A percentile compares a stretch with the other conserved stretches of the same genome.
These are phyloP conservation scores for Hibiscus trionum DNA, from an alignment of 345 rosid genomes.

Conservation along the genomic window DNA sequence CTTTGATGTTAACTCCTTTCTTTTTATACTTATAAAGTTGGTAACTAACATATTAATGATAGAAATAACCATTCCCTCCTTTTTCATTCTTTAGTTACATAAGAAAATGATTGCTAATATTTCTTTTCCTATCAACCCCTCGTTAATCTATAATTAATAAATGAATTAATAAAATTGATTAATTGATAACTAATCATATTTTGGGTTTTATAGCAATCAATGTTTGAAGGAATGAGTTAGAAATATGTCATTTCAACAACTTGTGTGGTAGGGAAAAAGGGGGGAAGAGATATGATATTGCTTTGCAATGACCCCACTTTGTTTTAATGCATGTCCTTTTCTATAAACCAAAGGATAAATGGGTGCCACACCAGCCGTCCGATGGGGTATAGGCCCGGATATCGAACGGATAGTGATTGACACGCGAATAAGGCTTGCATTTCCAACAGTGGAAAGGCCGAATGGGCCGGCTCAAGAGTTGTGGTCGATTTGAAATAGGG, in stretches of 20 bases:
- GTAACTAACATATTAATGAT: no score
- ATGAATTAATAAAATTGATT: no score
- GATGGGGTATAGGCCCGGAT: not conserved
- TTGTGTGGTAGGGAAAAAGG: constrained; percentile 1
- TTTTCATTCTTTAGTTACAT: no score
- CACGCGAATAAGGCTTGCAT: not conserved
- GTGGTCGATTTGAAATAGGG: not conserved
- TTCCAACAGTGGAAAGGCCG: not conserved
- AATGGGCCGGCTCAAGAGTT: not conserved
- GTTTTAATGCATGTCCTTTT: constrained; percentile 13
- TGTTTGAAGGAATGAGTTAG: not conserved
- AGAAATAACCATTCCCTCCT: no score
- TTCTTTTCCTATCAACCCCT: no score
- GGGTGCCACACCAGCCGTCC: constrained; percentile 5
- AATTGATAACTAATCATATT: no score
- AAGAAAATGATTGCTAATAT: no score
- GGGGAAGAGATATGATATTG: not conserved
- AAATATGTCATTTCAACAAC: constrained; percentile 1
- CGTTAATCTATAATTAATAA: no score
- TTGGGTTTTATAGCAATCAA: not conserved
- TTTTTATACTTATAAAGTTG: no score
- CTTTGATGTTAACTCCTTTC: no score
- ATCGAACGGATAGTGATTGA: not conserved
- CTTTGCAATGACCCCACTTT: constrained; percentile 8
- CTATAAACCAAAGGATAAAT: not conserved